Evolutionary conservation across 768 basidiomycete species (phyloP).

Genomic region (Pisolithus orientalis): DNA sequence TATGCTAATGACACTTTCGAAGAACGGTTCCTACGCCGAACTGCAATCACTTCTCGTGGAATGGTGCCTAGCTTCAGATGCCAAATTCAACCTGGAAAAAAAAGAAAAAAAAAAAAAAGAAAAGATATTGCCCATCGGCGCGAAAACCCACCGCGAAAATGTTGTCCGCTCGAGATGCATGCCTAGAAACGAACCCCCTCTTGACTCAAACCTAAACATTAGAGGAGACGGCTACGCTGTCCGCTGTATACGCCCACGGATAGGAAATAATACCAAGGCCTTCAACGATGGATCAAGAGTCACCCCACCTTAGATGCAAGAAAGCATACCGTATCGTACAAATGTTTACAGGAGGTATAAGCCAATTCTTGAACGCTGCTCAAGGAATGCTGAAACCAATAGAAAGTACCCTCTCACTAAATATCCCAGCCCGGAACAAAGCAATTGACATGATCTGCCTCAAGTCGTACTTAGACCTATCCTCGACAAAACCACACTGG

Average conservation of each 20-base stretch:
- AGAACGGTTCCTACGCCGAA: neutral
- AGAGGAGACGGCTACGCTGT: neutral
- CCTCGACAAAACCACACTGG: too few relatives aligned
- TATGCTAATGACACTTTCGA: neutral
- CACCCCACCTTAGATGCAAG: neutral
- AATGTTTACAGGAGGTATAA: conserved; percentile 14
- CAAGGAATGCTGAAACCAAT: conserved; percentile 15
- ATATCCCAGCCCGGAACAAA: neutral
- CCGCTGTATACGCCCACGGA: neutral
- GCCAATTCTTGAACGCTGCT: conserved; percentile 21
- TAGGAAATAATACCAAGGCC: neutral
- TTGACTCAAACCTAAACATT: neutral
- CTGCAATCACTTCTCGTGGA: neutral
- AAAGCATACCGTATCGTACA: conserved; percentile 5
- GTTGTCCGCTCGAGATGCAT: neutral
- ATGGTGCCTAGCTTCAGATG: neutral
- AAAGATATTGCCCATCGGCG: neutral
- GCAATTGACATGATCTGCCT: neutral
- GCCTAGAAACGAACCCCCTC: neutral
- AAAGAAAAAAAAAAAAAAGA: too few relatives aligned
- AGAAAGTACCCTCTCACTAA: neutral
- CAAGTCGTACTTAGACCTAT: too few relatives aligned
- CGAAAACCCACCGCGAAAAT: neutral
- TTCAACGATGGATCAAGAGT: neutral
- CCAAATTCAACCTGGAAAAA: neutral